Base-by-base conservation (phyloP, 176 grass and related monocot species). In the Pontederia crassipes region DNA sequence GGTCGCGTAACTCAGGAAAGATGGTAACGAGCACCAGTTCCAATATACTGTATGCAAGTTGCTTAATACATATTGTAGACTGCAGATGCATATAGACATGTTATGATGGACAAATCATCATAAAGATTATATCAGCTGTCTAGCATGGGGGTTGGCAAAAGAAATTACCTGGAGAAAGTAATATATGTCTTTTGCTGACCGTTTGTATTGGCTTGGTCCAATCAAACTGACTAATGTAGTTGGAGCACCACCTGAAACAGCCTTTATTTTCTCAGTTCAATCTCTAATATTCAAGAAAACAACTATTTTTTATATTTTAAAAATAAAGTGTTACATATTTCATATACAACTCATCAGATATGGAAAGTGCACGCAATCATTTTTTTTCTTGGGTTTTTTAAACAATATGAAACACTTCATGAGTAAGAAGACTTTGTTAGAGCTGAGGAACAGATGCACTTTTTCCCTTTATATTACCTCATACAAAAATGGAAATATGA, bases 181-280 rank as follows among this genome's bases (percentile, higher is more conserved):
- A 69, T 96, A 96, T 4, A 96, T 77, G 49, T 96, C 91, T 65
- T 72, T 79, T 55, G 86, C 78, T 29, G 83, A 80, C n/a, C 83
- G 91, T 13, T 62, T 69, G 58, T 96, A 96, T 66, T 89, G 80
- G 65, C 86, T 90, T 68, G 79, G 66, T 48, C 91, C 91, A 63
- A 96, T 87, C 75, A 96, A 84, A 80, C 91, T 90, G 67, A 96
- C 91, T 78, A 96, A 82, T 24, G 91, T 71, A 11, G 91, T 59
- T 57, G 86, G 78, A 82, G 91, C 88, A 71, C 86, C 91, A 69
- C 67, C 91, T 96, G 63, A 49, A 56, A 78, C 77, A 11, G 15
- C 28, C 49, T 75, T 14, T 10, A 49, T 69, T 55, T 48, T 3
- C 18, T 77, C 75, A 56, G 54, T 56, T 55, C 17, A 67, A 54